Percentiles rank a stretch among this genome's conserved stretches.
Evolutionary conservation across 371 early-diverging fungal genomes (phyloP).

Genomic region (Umbelopsis sp.): DNA sequence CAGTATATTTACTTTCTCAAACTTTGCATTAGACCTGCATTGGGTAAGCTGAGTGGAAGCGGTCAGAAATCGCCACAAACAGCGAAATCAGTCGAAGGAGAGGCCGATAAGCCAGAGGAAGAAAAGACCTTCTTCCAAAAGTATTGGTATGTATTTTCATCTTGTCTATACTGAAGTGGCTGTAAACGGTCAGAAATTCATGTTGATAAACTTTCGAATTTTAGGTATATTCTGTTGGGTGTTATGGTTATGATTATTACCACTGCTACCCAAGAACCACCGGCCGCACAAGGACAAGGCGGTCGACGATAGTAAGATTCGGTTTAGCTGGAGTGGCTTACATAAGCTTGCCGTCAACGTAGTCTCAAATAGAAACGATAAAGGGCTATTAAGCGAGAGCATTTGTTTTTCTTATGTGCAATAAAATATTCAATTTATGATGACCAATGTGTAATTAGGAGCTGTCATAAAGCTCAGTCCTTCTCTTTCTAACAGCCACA

Average conservation of each 20-base stretch:
- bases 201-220: neutral
- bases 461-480: too few species aligned
- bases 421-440: too few species aligned
- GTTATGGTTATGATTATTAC: neutral
- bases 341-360: neutral
- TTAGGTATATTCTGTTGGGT: slow-evolving; percentile 5
- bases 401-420: too few species aligned
- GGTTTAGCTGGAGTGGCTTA: neutral
- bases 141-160: slow-evolving; percentile 26
- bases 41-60: slow-evolving; percentile 28
- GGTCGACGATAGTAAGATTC: neutral
- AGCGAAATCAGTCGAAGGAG: slow-evolving; percentile 25
- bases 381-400: too few species aligned
- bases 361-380: too few species aligned
- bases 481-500: too few species aligned
- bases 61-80: slow-evolving; percentile 23
- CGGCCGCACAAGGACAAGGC: neutral
- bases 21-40: slow-evolving; percentile 21
- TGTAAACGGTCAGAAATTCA: too few species aligned
- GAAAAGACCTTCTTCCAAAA: slow-evolving; percentile 39
- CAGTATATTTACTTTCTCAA: neutral
- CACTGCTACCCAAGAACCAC: slow-evolving; percentile 4
- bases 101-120: slow-evolving; percentile 26
- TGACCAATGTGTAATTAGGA: too few species aligned
- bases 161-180: neutral